phyloP scores from a whole-genome alignment of 495 filamentous ascomycete species.

The Paragyromitra xinjiangensis region DNA sequence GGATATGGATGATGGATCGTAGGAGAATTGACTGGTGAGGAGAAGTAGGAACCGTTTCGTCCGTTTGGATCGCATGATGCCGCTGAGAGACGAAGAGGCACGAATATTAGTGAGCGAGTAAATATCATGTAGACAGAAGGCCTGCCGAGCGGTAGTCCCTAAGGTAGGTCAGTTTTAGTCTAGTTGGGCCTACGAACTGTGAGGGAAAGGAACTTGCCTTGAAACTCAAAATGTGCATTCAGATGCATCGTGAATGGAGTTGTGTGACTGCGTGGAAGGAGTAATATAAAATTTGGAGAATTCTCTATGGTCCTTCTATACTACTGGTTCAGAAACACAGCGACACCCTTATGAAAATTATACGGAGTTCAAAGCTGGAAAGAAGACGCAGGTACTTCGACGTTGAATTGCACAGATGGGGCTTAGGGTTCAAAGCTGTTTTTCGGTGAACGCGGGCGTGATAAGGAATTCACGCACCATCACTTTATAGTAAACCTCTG shows the following conservation, averaged over 20 bases:
- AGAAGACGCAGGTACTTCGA: constrained; percentile 7
- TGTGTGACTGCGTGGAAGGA: background rate
- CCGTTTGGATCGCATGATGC: background rate
- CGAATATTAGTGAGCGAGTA: background rate
- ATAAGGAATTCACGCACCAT: background rate
- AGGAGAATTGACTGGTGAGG: constrained; percentile 7
- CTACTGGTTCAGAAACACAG: background rate
- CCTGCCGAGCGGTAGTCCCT: background rate
- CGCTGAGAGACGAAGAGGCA: background rate
- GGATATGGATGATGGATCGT: background rate
- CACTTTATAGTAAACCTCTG: no score
- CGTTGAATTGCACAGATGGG: constrained; percentile 6
- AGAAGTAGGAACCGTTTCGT: constrained; percentile 10
- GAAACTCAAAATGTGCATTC: background rate
- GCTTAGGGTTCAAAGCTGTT: background rate
- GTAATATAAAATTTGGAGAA: background rate
- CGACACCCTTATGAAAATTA: background rate
- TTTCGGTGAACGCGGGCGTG: background rate
- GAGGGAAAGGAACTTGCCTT: background rate
- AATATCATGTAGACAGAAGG: background rate
- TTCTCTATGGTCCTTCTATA: background rate
- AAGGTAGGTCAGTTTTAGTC: background rate
- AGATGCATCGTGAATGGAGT: background rate
- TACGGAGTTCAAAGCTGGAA: constrained; percentile 4
- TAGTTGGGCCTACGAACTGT: background rate